Base-by-base conservation (phyloP, 176 grass and related monocot genomes). In the Saccharum spontaneum region DNA sequence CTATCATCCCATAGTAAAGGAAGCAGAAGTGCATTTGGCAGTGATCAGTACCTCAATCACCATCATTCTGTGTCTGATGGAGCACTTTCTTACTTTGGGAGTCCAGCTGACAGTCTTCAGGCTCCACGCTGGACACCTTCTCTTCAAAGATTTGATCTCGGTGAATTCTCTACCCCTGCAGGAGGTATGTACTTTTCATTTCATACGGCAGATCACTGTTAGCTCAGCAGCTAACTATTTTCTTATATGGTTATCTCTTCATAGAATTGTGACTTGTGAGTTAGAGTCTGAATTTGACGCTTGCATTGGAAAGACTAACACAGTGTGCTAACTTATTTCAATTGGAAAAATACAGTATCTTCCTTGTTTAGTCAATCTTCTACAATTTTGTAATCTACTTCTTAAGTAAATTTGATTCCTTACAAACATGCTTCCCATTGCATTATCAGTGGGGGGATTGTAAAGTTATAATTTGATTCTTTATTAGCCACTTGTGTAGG, bases 31-130 rank as follows among this genome's bases (percentile, higher is more conserved):
- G 83, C 68, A 45, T 86, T 92, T 83, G 88, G 80, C 61, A 89
- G 86, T 84, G 92, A 94, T 24, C 91, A 93, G 72, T 87, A 87
- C 81, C 87, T 84, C 67, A 93, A 91, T 84, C 93, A 95, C 65
- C 91, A 95, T 55, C 96, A 98, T 87, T 98, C 93, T 69, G 83
- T 90, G 38, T 98, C 97, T 87, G 97, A 98, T 86, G 97, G 97
- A 30, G 93, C 97, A 75, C 77, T 95, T 34, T 98, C 97, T 78
- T 95, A 95, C 83, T 90, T 94, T 62, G 97, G 88, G 75, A 98
- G 93, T 84, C 93, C 97, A 64, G 81, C 91, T 82, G 97, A 98
- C 50, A 90, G 86, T 80, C 76, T 95, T 69, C 93, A 91, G 38
- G 88, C 87, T 72, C 87, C 89, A 68, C 85, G 97, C 31, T 95